Conservation (phyloP, 257 asterid genomes). For the Nicotiana obtusifolia region DNA sequence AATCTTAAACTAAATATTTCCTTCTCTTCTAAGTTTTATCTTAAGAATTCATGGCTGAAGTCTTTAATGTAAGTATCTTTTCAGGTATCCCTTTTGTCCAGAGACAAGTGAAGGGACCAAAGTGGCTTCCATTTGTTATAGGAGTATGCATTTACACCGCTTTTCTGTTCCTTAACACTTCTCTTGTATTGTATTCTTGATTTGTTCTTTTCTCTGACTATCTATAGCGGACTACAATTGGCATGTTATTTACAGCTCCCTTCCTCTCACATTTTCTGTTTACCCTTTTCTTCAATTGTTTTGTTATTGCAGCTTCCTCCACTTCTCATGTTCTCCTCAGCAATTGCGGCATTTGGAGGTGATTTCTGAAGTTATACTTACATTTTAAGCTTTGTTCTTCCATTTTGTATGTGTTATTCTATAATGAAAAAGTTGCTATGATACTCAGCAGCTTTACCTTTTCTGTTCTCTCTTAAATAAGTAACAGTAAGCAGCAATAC, state of each 20-base stretch:
- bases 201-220: neutral
- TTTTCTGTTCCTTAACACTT: neutral
- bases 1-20: neutral
- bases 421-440: neutral
- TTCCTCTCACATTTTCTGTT: neutral
- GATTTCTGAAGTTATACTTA: constrained; percentile 10
- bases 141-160: constrained; percentile 37
- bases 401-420: neutral
- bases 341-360: constrained; percentile 94
- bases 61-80: neutral
- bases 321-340: constrained; percentile 63
- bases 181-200: neutral
- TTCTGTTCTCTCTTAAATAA: neutral
- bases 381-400: neutral
- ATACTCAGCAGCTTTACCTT: neutral
- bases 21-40: neutral
- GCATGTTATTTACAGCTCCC: neutral
- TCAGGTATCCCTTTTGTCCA: constrained; percentile 62
- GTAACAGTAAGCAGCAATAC: neutral
- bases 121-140: constrained; percentile 62
- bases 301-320: constrained; percentile 52
- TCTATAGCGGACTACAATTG: neutral
- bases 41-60: neutral
- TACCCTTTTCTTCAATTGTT: neutral
- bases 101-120: constrained; percentile 59